These are phyloP conservation scores for Fusarium haematococcum DNA, from an alignment of 2,329 filamentous ascomycete species.

Conservation along the genomic window DNA sequence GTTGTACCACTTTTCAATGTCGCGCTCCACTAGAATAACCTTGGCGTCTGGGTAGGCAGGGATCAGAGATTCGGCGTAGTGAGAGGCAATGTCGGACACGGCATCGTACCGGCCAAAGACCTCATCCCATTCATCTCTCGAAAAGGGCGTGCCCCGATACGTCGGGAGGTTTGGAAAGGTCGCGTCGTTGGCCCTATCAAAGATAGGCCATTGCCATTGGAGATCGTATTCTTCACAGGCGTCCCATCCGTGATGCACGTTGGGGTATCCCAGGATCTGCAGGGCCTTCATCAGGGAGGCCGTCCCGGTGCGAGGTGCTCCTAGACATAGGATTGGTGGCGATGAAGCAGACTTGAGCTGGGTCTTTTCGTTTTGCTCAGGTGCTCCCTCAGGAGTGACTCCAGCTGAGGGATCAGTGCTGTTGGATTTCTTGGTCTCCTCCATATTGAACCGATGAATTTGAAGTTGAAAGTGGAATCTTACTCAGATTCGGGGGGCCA, in stretches of 20 bases:
- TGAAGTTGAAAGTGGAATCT: not conserved
- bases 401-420: not conserved
- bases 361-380: not conserved
- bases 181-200: constrained; percentile 23
- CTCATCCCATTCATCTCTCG: constrained; percentile 38
- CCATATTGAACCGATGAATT: not conserved
- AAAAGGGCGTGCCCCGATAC: constrained; percentile 35
- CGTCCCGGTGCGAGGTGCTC: constrained; percentile 27
- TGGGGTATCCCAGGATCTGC: constrained; percentile 19
- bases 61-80: constrained; percentile 42
- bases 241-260: constrained; percentile 34
- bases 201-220: constrained; percentile 28
- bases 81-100: constrained; percentile 41
- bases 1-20: constrained; percentile 43
- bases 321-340: constrained; percentile 17
- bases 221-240: not conserved
- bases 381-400: not conserved
- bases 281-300: constrained; percentile 33
- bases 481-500: not conserved
- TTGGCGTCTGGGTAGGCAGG: constrained; percentile 46
- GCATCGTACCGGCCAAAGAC: constrained; percentile 43
- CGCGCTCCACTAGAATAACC: constrained; percentile 44
- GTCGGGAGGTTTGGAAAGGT: constrained; percentile 27
- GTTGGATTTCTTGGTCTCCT: not conserved
- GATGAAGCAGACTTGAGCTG: not conserved